Conservation (phyloP, 495 filamentous ascomycete genomes). For the Bryoglossum gracile region DNA sequence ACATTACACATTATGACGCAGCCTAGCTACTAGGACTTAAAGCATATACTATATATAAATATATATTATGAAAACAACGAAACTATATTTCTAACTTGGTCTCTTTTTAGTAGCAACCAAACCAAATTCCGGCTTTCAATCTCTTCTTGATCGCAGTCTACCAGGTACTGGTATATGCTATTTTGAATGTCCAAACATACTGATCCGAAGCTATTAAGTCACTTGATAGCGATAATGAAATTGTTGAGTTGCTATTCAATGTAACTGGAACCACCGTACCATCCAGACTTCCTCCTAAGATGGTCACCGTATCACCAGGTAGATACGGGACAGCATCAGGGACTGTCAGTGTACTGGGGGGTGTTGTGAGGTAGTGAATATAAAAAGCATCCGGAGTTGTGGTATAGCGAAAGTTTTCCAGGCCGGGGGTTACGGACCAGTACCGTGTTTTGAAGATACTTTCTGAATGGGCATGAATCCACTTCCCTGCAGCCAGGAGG, state of each 20-base stretch:
- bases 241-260: constrained; percentile 24
- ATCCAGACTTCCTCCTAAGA: constrained; percentile 32
- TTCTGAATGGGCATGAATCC: constrained; percentile 38
- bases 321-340: constrained; percentile 33
- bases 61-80: too few relatives aligned
- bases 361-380: constrained; percentile 31
- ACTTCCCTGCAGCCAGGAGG: constrained; percentile 33
- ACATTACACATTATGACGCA: too few relatives aligned
- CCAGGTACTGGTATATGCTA: background rate
- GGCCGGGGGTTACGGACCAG: constrained; percentile 37
- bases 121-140: too few relatives aligned
- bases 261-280: constrained; percentile 26
- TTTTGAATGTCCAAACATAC: constrained; percentile 1
- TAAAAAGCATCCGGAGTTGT: constrained; percentile 30
- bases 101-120: too few relatives aligned
- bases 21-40: too few relatives aligned
- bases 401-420: constrained; percentile 32
- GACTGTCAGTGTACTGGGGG: constrained; percentile 28
- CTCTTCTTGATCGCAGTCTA: background rate
- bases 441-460: constrained; percentile 36
- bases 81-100: too few relatives aligned
- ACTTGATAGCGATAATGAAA: constrained; percentile 16
- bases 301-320: constrained; percentile 31
- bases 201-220: constrained; percentile 31
- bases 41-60: too few relatives aligned